Percentiles rank a stretch among this genome's conserved stretches.
These are phyloP conservation scores for Amaranthus palmeri DNA, from an alignment of 148 eudicot species.

Conservation along the genomic window DNA sequence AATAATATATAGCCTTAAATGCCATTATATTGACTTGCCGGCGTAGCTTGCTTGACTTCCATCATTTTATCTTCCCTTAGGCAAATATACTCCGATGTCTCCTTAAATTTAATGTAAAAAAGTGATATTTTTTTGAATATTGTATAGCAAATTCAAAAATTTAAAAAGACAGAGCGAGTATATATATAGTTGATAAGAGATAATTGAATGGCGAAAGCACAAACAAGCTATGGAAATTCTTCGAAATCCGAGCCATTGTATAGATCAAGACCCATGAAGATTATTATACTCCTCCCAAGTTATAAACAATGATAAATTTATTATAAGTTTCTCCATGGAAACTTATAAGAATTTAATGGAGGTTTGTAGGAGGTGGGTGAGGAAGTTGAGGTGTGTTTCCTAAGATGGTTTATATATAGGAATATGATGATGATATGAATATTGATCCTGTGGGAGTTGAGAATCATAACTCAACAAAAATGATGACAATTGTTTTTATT, in stretches of 20 bases:
- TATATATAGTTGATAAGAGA: neutral
- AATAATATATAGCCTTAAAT: slow-evolving; percentile 18
- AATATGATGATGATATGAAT: neutral
- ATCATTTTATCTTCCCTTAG: slow-evolving; percentile 5
- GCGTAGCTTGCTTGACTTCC: slow-evolving; percentile 19
- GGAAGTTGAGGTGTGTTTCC: slow-evolving; percentile 9
- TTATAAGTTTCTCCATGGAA: neutral
- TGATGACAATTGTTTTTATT: neutral
- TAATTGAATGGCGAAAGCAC: neutral
- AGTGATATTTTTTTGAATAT: no score
- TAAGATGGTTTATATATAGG: slow-evolving; percentile 5
- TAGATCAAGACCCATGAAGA: neutral
- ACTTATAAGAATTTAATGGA: no score
- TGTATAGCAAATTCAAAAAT: neutral
- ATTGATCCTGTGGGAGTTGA: neutral
- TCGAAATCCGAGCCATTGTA: neutral
- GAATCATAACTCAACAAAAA: slow-evolving; percentile 11
- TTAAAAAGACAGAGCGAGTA: no score
- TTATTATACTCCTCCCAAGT: neutral
- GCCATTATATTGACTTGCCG: slow-evolving; percentile 36
- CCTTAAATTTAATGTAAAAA: no score
- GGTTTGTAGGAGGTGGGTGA: neutral
- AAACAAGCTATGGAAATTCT: slow-evolving; percentile 13
- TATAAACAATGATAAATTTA: neutral
- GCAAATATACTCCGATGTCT: no score